Percentiles rank a stretch among this genome's conserved stretches.
These are phyloP conservation scores for Leucoagaricus sp. DNA, from an alignment of 1,284 basidiomycete genomes.

Conservation along the genomic window DNA sequence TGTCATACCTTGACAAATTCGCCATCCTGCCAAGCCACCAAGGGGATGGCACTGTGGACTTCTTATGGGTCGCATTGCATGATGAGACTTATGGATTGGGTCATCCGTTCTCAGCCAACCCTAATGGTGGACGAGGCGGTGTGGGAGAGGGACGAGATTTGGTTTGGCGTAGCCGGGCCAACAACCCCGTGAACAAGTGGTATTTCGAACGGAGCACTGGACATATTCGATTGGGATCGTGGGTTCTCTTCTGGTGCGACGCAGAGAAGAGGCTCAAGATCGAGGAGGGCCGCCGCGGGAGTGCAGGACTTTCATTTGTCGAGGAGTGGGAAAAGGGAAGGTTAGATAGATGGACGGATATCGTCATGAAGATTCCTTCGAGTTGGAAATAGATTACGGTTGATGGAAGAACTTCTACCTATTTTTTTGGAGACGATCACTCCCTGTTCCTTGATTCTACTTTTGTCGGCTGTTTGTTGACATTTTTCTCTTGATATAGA, in stretches of 20 bases:
- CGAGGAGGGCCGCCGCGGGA: conserved; percentile 63
- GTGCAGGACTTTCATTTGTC: conserved; percentile 68
- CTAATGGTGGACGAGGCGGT: conserved; percentile 90
- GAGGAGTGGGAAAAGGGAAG: conserved; percentile 84
- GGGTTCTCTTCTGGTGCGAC: conserved; percentile 99
- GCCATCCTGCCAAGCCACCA: conserved; percentile 94
- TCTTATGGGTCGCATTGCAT: conserved; percentile 97
- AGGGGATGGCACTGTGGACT: conserved; percentile 98
- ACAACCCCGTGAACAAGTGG: conserved; percentile 99
- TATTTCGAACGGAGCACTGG: conserved; percentile 97
- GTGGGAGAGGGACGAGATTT: conserved; percentile 90
- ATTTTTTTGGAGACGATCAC: background rate
- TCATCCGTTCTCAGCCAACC: conserved; percentile 91
- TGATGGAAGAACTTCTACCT: background rate
- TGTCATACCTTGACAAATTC: conserved; percentile 98
- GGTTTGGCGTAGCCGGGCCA: conserved; percentile 90
- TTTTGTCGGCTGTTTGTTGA: background rate
- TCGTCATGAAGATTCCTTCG: conserved; percentile 77
- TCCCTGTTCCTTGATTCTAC: background rate
- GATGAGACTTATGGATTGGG: conserved; percentile 99
- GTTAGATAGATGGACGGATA: conserved; percentile 73
- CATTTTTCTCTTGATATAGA: background rate
- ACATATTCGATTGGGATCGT: conserved; percentile 81
- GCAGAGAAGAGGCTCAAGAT: conserved; percentile 81
- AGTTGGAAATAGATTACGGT: conserved; percentile 61